Evolutionary conservation across 768 basidiomycete species (phyloP).

Genomic region (Mycena crocata): DNA sequence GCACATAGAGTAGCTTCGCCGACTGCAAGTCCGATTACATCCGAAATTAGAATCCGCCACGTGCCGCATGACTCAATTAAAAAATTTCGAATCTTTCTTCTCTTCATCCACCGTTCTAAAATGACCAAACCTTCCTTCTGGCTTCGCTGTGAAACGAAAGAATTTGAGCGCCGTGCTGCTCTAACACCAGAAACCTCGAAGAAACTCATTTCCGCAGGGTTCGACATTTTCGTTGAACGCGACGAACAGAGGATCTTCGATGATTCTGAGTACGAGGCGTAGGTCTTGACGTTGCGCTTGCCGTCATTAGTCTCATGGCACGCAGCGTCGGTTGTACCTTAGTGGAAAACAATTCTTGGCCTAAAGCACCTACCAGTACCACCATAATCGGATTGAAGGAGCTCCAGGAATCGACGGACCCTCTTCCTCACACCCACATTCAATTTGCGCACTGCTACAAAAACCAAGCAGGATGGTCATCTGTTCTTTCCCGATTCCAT

Average conservation of each 20-base stretch:
- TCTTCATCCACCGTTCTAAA: conserved; percentile 24
- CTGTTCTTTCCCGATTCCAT: conserved; percentile 87
- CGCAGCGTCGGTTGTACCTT: conserved; percentile 90
- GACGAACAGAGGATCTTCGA: conserved; percentile 96
- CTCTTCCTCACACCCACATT: conserved; percentile 94
- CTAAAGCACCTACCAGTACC: conserved; percentile 74
- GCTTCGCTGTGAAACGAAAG: conserved; percentile 98
- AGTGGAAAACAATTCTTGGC: conserved; percentile 91
- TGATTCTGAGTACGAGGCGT: conserved; percentile 94
- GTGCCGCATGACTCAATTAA: conserved; percentile 17
- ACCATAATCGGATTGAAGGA: conserved; percentile 98
- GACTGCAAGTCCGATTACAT: too few species aligned
- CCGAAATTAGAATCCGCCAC: too few species aligned
- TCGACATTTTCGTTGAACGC: conserved; percentile 91
- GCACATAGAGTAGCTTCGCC: too few species aligned
- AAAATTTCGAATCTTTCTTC: conserved; percentile 7
- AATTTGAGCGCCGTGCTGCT: conserved; percentile 92
- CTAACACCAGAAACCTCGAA: conserved; percentile 93
- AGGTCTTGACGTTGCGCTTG: conserved; percentile 49
- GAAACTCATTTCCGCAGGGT: conserved; percentile 88
- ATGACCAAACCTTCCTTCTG: conserved; percentile 77
- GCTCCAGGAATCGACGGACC: conserved; percentile 83
- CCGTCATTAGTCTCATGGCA: conserved; percentile 7
- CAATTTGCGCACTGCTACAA: conserved; percentile 99
- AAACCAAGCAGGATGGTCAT: conserved; percentile 91